Base-by-base conservation (phyloP, 148 eudicot species). In the Nepenthes gracilis region DNA sequence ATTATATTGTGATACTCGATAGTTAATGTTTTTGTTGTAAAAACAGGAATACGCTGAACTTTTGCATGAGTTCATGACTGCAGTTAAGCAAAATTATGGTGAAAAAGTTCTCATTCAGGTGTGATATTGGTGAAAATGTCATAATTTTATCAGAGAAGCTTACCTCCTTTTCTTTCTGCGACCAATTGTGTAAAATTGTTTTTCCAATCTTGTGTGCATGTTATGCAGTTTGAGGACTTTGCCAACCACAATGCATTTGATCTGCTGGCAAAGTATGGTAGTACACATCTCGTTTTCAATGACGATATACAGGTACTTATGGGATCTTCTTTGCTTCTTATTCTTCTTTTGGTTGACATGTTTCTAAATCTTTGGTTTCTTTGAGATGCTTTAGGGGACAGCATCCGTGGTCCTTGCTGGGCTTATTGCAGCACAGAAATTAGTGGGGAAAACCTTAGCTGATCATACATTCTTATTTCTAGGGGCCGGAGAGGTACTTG, bases 81-180 rank as follows among this genome's bases (percentile, higher is more conserved):
- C 99, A 34, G 98, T 84, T 23, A 93, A 93, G 84, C 88, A 85
- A 67, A 82, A 72, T 23, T 93, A 93, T 70, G 99, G 99, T 53
- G 99, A 93, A 68, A 93, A 86, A 77, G 84, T 93, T 63, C 92
- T 93, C 61, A 66, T 93, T 76, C 99, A 93, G 95, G 99, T 89
- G 65, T 61, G 54, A 66, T 5, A 45, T 57, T 37, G 36, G 33
- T 62, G 35, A 62, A 35, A 45, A 62, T 23, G 23, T 49, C 65
- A 45, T 12, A 34, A 33, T 45, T 34, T 13, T 33, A 38, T 47
- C 32, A 37, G 35, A 6, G 5, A 13, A 47, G 54, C 52, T 23
- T 43, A 43, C 6, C n/a, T 48, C 14, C 9, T 32, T 34, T 47
- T 60, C 53, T 60, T 12, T 5, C 55, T 23, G 23, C 23, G 23